Evolutionary conservation across 371 early-diverging fungal species (phyloP), one percentile per base, ranked within the genome.

Genomic region (Mucor racemosus): DNA sequence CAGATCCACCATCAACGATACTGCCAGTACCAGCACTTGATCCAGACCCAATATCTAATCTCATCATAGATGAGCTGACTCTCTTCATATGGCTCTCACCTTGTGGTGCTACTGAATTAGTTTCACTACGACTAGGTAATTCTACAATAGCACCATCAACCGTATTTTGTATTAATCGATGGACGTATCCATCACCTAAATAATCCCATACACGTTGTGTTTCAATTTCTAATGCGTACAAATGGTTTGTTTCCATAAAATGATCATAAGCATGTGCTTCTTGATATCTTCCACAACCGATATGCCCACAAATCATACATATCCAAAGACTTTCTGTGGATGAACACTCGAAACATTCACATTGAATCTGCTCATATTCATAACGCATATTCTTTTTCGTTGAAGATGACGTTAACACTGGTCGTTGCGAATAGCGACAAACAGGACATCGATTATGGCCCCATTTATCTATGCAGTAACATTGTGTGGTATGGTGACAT

Each of bases 131-230:
- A 44, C 86, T 81, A 0, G 94, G 92, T 31, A 97, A 66, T 58
- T 96, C 96, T 7, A 98, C 96, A 21, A 97, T 67, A 67, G 95
- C 95, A 8, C 97, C 97, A 71, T 97, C 97, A 2, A 87, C 79
- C 61, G 81, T 88, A 74, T 94, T 95, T 72, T 95, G 96, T 60
- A 97, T 87, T 72, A 97, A 66, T 7, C 97, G 86, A 74, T 98
- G 98, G 5, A 97, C 97, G 74, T 96, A 93, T 4, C 94, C 94
- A 76, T 98, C 97, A 11, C 96, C 93, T 1, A 87, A 92, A 78
- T 97, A 97, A 74, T 98, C 98, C 98, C 98, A 98, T 15, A 98
- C 96, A 1, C 96, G 81, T 70, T 97, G 95, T 9, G 96, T 95
- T 40, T 92, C 93, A n/a, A 97, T 85, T 66, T 98, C 98, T 60